Evolutionary conservation across 768 basidiomycete genomes (phyloP).

Genomic region (Hydnomerulius pinastri): DNA sequence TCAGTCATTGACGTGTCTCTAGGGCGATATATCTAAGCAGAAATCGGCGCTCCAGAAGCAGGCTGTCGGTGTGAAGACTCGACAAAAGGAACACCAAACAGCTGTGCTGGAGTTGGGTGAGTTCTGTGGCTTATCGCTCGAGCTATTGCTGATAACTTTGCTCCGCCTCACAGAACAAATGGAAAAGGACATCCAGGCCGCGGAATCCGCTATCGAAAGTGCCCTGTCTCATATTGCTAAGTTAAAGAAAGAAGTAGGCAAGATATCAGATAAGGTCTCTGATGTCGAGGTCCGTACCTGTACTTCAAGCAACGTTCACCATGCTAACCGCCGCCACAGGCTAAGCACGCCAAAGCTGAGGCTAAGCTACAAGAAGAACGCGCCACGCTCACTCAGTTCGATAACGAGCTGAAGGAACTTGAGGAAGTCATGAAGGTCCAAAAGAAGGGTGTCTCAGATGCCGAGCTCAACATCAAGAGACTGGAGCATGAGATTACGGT

Average conservation of each 20-base stretch:
- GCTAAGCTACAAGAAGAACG: constrained; percentile 79
- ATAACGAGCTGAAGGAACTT: constrained; percentile 82
- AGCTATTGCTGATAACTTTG: neutral
- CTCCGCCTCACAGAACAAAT: constrained; percentile 23
- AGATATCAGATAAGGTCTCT: constrained; percentile 50
- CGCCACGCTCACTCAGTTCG: constrained; percentile 85
- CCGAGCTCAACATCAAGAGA: constrained; percentile 64
- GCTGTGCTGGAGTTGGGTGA: constrained; percentile 84
- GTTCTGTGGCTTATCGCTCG: constrained; percentile 17
- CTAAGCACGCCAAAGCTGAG: constrained; percentile 63
- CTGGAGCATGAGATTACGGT: constrained; percentile 69
- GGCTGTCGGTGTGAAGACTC: constrained; percentile 75
- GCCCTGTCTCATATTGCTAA: constrained; percentile 50
- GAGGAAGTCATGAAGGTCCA: constrained; percentile 82
- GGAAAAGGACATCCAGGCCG: constrained; percentile 30
- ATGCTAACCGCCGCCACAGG: constrained; percentile 36
- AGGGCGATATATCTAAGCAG: constrained; percentile 76
- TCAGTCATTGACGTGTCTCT: neutral
- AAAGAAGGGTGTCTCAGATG: constrained; percentile 67
- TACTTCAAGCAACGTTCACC: neutral
- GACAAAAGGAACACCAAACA: constrained; percentile 90
- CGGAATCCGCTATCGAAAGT: constrained; percentile 20
- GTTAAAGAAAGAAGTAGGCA: constrained; percentile 63
- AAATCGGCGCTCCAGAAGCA: constrained; percentile 83
- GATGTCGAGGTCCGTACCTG: constrained; percentile 22